Evolutionary conservation across 2,329 filamentous ascomycete genomes (phyloP), one percentile per base, ranked within the genome.

Genomic region (Aspergillus sclerotialis): DNA sequence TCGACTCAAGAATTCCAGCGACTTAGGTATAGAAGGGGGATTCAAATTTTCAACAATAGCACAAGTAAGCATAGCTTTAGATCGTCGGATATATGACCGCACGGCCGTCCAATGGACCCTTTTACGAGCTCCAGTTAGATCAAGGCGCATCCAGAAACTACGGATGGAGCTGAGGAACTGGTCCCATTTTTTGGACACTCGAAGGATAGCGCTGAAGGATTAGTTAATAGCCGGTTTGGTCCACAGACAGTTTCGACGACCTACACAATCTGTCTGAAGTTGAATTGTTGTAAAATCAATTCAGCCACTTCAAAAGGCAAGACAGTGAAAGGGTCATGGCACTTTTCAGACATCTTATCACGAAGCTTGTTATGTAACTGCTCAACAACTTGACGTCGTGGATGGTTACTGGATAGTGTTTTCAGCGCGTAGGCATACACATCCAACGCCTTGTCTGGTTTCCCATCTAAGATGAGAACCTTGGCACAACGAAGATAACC

Each of bases 361-460:
- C 50, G 40, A 3, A 75, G 54, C 32, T 69, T 69, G 36, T 68
- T 60, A 37, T 72, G 68, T n/a, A 69, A 48, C 37, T 63, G 53
- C 37, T 68, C 61, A 14, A 72, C 50, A 12, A 67, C 40, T 40
- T 45, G 46, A 35, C 53, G 50, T 13, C 52, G 43, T 7, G 52
- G 40, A 35, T 68, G 59, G 18, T 60, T 52, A n/a, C 58, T 49
- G 7, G 65, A 58, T 13, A 78, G 60, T 29, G 60, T 65, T 40
- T 70, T 72, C 43, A 80, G 56, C n/a, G 73, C 77, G 48, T 75
- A 71, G 16, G 68, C 64, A 53, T 78, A 80, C 15, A 78, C 68
- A 8, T 69, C 65, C 9, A 75, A 46, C 5, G 77, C 77, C 15
- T 66, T 68, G n/a, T 68, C 63, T 2, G 59, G 52, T 47, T 73